phyloP scores from a whole-genome alignment of 2,329 filamentous ascomycete species.

The Neoarthrinium moseri region DNA sequence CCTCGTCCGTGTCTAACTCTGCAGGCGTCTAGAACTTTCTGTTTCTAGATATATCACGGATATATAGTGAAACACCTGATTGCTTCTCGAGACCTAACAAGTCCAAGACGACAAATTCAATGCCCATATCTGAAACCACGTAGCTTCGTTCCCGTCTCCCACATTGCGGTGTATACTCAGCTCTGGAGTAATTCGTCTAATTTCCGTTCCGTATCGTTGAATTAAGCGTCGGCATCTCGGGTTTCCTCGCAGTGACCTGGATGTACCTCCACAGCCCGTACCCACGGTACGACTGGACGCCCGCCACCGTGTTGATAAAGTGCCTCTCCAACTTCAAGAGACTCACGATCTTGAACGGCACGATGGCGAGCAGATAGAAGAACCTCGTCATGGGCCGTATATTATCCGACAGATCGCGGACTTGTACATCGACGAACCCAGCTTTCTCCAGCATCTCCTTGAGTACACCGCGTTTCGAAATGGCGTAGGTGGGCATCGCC shows the following conservation, averaged over 20 bases:
- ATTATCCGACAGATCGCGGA: constrained; percentile 44
- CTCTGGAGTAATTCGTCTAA: no score
- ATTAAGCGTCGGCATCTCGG: no score
- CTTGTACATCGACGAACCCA: constrained; percentile 41
- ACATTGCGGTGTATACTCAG: no score
- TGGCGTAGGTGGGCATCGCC: constrained; percentile 35
- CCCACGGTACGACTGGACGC: neutral
- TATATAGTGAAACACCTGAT: no score
- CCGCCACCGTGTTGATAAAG: constrained; percentile 41
- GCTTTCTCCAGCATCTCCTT: constrained; percentile 38
- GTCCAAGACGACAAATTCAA: no score
- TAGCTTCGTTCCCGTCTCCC: no score
- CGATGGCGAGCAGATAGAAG: constrained; percentile 42
- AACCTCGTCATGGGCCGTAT: constrained; percentile 46
- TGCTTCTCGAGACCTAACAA: no score
- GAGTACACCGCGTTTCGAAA: constrained; percentile 36
- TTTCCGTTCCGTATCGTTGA: no score
- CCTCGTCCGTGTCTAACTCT: no score
- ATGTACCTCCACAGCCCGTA: neutral
- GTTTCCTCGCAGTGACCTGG: neutral
- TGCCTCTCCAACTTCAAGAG: constrained; percentile 40
- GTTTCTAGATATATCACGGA: no score
- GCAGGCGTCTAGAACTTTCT: no score
- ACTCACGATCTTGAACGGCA: constrained; percentile 45
- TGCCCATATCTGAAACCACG: no score